Percentiles rank a stretch among this genome's conserved stretches.
phyloP scores from a whole-genome alignment of 805 yeast genomes.

The Suhomyces pyralidae region DNA sequence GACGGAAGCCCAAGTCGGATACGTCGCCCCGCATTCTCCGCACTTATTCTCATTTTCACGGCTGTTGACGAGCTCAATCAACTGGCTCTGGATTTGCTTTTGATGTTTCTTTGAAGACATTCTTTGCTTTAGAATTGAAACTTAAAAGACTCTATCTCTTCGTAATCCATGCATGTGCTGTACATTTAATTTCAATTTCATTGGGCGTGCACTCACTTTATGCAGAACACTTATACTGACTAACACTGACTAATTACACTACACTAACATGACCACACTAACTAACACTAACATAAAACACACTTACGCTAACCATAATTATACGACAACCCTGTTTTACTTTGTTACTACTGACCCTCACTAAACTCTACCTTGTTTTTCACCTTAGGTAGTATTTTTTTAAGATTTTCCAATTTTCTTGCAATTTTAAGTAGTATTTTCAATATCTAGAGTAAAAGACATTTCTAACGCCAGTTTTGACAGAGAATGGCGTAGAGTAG shows the following conservation, averaged over 20 bases:
- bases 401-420: background rate
- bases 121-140: background rate
- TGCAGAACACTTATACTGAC: background rate
- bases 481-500: no score
- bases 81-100: slow-evolving; percentile 45
- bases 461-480: no score
- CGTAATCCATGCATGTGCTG: background rate
- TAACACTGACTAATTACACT: no score
- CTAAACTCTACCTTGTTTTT: no score
- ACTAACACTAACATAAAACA: no score
- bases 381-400: no score
- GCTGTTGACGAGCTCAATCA: slow-evolving; percentile 58
- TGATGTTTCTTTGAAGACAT: slow-evolving; percentile 31
- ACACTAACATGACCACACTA: no score
- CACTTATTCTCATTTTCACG: slow-evolving; percentile 65
- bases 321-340: no score
- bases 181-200: background rate
- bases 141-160: background rate
- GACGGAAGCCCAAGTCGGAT: slow-evolving; percentile 59
- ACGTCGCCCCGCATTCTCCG: slow-evolving; percentile 70
- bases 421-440: background rate
- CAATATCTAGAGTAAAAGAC: no score
- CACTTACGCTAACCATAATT: no score
- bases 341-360: no score
- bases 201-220: background rate